Evolutionary conservation across 768 basidiomycete species (phyloP), one percentile per base, ranked within the genome.

Genomic region (Leccinum disarticulatum): DNA sequence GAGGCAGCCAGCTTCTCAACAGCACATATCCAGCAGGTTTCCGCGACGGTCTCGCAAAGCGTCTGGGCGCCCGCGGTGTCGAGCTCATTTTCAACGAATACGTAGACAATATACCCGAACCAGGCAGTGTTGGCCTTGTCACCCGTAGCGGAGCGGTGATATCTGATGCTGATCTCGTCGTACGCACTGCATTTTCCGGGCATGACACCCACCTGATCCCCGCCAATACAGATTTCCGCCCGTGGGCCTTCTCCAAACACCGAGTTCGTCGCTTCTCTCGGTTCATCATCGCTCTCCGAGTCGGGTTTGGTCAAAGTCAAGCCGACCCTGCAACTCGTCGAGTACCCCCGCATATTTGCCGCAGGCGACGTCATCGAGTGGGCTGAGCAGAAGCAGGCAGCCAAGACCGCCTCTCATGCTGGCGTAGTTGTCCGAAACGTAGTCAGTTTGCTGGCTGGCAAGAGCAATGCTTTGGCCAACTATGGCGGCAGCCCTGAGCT

Each of bases 341-440:
- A 70, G 0, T 73, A 86, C 68, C 74, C 82, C 0, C 77, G 77
- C 59, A 81, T 90, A 14, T 89, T 86, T 58, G 90, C 88, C 0
- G 77, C 73, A 3, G 88, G 88, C 2, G 88, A 91, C 65, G 78
- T 86, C 59, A 80, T 85, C 60, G 83, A 86, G 41, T 84, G 81
- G 77, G 57, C 72, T 1, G 88, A 88, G 69, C 83, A 88, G 70
- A 88, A 88, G 64, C 86, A 82, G 51, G 73, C 72, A 0, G 76
- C 72, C 15, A 88, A 89, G 68, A 75, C 74, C 1, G 25, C 51
- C 2, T 65, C 64, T 6, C 88, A 90, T 61, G 78, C 64, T 27
- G 54, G 17, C 0, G 59, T 87, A 41, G 74, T 84, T 38, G 76
- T 74, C 3, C 71, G 76, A 30, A 90, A 90, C 59, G 69, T 87